Evolutionary conservation across 2,329 filamentous ascomycete genomes (phyloP), one percentile per base, ranked within the genome.

Genomic region (Cladophialophora exuberans): DNA sequence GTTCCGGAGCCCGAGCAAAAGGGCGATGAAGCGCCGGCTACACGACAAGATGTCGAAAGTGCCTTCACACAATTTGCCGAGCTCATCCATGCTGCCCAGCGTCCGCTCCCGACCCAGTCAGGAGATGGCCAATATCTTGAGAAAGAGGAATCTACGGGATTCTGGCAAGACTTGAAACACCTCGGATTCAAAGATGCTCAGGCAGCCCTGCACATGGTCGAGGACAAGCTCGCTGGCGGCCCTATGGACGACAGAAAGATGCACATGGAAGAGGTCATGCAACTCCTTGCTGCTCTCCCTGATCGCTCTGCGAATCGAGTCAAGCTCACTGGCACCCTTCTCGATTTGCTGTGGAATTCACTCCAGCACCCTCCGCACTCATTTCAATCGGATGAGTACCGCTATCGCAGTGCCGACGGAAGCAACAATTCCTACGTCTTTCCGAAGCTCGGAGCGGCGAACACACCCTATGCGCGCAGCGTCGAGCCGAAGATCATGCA

Each of bases 221-320:
- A 81, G 51, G 78, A 74, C 57, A 85, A 89, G 70, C 69, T 85
- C 26, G 85, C 82, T 62, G 85, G 87, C 1, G 79, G 82, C 43
- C 76, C 86, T 9, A 71, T 83, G 4, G 85, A 93, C 64, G 89
- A 93, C 73, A 88, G 87, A 72, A 88, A 85, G 1, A 88, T 89
- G 78, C 75, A 90, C 39, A 89, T 90, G 83, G 88, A 90, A 69
- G 78, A 83, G 6, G 79, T 87, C 4, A 89, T 90, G 57, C 82
- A 79, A 74, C 76, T 90, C 13, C 86, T 89, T 4, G 79, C 85
- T 10, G 81, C 80, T 26, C 75, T 90, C 28, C 86, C 85, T 1
- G 72, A 79, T 45, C 75, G 80, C 51, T 90, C 87, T 1, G 81
- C 81, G 63, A 77, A 80, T 22, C 79, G 87, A 7, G 75, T 79